Percentiles rank a stretch among this genome's conserved stretches.
These are phyloP conservation scores for Macroventuria anomochaeta DNA, from an alignment of 2,329 filamentous ascomycete genomes.

Conservation along the genomic window DNA sequence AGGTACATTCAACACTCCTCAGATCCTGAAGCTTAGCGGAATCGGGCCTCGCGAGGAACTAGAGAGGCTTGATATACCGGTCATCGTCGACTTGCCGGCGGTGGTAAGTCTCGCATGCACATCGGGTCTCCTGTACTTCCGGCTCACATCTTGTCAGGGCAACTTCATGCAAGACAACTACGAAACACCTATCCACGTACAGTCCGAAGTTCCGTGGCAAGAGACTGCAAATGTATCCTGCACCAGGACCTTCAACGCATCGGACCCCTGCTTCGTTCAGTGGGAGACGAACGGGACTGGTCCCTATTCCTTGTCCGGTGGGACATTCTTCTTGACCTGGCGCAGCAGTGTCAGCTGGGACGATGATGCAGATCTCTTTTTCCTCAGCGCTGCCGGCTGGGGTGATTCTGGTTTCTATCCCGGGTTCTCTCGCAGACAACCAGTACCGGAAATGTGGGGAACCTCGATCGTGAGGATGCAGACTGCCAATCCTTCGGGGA, in stretches of 20 bases:
- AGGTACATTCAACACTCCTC: slow-evolving; percentile 67
- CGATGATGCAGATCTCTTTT: slow-evolving; percentile 14
- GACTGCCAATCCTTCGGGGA: slow-evolving; percentile 64
- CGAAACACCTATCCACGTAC: slow-evolving; percentile 53
- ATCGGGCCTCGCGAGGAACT: slow-evolving; percentile 64
- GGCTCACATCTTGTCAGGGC: too few relatives aligned
- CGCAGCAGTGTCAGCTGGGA: slow-evolving; percentile 46
- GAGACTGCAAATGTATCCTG: slow-evolving; percentile 25
- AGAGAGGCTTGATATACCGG: slow-evolving; percentile 57
- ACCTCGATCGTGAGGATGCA: slow-evolving; percentile 62
- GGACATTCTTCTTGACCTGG: slow-evolving; percentile 54
- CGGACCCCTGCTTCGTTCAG: slow-evolving; percentile 52
- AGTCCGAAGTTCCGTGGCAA: slow-evolving; percentile 30
- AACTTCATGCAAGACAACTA: slow-evolving; percentile 68
- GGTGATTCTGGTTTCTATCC: slow-evolving; percentile 48
- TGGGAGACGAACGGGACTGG: slow-evolving; percentile 48
- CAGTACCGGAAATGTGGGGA: slow-evolving; percentile 48
- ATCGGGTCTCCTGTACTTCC: too few relatives aligned
- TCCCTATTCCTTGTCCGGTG: slow-evolving; percentile 51
- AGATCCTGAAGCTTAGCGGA: slow-evolving; percentile 68
- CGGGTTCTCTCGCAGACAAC: slow-evolving; percentile 52
- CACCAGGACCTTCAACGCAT: slow-evolving; percentile 34
- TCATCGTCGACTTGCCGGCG: slow-evolving; percentile 59
- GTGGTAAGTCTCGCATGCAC: too few relatives aligned
- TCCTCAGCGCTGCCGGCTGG: slow-evolving; percentile 14